Base-by-base conservation (phyloP, 768 basidiomycete genomes). In the Collybia nuda region DNA sequence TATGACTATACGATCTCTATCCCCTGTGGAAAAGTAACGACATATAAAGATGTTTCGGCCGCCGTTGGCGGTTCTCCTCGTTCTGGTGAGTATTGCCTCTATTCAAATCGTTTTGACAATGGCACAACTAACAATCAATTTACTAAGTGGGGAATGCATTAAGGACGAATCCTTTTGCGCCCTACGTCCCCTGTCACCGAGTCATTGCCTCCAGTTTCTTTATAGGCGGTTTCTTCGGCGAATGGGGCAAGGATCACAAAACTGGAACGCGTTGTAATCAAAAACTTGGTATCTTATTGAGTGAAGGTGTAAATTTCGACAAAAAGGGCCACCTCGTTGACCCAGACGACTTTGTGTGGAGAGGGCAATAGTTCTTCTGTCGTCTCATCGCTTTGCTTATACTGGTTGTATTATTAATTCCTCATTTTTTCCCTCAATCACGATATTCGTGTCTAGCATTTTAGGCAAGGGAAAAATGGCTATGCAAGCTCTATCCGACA, bases 131-230 rank as follows among this genome's bases (percentile, higher is more conserved):
- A 21, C 36, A n/a, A 9, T 44, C n/a, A 23, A 6, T 19, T 21
- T 43, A 28, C 36, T 22, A 54, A 81, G 85, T 85, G n/a, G 87
- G 86, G 17, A 73, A 68, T 26, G 86, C 85, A 0, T 65, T 88
- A 22, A 72, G 81, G 37, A 74, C 71, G 44, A 88, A 88, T 56
- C 85, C 86, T 0, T 89, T 88, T 62, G 76, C 77, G 3, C 86
- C 86, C 0, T 75, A 71, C 51, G 73, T 88, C 4, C 87, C 86
- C 0, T 89, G 87, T 52, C 87, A 88, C 57, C 79, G 86, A 28
- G 76, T 89, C 46, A 78, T 88, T 12, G 82, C 85, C 0, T 79
- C 83, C 0, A 79, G 75, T 53, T 62, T 75, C 9, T 84, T 74
- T 47, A 70, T 87, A 11, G 86, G 85, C 2, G 86, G 86, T 0